phyloP scores from a whole-genome alignment of 139 green algal genomes.

The Trebouxia sp. region DNA sequence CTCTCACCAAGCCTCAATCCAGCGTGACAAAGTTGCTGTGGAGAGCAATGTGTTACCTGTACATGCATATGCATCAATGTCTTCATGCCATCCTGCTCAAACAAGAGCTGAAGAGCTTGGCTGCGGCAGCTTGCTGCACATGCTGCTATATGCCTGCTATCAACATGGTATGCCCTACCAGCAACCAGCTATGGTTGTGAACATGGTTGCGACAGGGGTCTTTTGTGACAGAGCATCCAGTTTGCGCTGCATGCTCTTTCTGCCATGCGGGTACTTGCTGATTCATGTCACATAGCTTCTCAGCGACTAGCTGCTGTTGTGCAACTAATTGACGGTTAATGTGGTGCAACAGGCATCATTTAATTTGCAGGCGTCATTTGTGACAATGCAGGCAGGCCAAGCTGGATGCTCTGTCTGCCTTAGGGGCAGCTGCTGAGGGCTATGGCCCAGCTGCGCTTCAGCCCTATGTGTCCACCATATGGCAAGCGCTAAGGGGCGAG shows the following conservation, averaged over 20 bases:
- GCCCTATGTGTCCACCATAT: background rate
- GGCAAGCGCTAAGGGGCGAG: background rate
- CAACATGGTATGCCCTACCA: too few relatives aligned
- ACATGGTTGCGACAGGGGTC: background rate
- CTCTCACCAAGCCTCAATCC: background rate
- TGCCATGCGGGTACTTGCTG: background rate
- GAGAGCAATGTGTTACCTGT: background rate
- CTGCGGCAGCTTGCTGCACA: too few relatives aligned
- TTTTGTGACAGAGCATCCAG: background rate
- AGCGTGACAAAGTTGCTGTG: background rate
- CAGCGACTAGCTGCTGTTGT: background rate
- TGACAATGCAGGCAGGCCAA: slow-evolving; percentile 17
- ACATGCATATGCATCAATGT: too few relatives aligned
- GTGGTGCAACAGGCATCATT: background rate
- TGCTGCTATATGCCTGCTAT: too few relatives aligned
- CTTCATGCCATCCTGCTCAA: too few relatives aligned
- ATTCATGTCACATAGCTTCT: background rate
- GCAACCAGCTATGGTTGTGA: too few relatives aligned
- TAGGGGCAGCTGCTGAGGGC: background rate
- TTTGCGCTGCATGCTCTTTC: background rate
- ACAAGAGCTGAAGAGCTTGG: too few relatives aligned
- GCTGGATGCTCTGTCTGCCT: slow-evolving; percentile 17
- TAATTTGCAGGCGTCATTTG: background rate
- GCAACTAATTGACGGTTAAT: too few relatives aligned
- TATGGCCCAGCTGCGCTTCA: background rate